Percentiles rank a stretch among this genome's conserved stretches.
Evolutionary conservation across 495 filamentous ascomycete genomes (phyloP).

Genomic region (Penicillium lagena): DNA sequence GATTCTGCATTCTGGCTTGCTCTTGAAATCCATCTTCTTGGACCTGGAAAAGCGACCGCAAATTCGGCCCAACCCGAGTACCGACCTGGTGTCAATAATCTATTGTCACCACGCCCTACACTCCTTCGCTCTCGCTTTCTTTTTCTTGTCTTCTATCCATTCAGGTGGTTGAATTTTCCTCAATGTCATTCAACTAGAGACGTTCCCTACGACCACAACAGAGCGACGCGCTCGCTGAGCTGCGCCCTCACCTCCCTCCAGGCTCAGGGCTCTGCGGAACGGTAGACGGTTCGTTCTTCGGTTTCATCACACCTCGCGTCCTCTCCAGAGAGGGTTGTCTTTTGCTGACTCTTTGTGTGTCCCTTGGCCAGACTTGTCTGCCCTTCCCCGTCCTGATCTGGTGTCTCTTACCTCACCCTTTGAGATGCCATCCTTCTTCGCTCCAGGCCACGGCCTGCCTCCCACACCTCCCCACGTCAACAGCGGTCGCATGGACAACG

Average conservation of each 20-base stretch:
- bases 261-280: constrained; percentile 38
- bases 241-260: constrained; percentile 30
- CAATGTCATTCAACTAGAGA: constrained; percentile 43
- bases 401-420: constrained; percentile 13
- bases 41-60: too few relatives aligned
- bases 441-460: constrained; percentile 38
- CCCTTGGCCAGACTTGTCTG: not conserved
- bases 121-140: constrained; percentile 18
- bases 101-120: constrained; percentile 3
- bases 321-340: not conserved
- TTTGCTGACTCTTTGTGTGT: constrained; percentile 6
- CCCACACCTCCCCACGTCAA: constrained; percentile 41
- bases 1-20: too few relatives aligned
- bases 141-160: constrained; percentile 12
- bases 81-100: too few relatives aligned
- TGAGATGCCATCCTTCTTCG: constrained; percentile 42
- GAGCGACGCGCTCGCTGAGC: constrained; percentile 41
- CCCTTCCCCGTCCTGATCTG: constrained; percentile 32
- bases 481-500: constrained; percentile 35
- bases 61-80: too few relatives aligned
- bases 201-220: constrained; percentile 20
- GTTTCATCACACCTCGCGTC: constrained; percentile 6
- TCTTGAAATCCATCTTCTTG: too few relatives aligned
- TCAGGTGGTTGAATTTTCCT: constrained; percentile 22
- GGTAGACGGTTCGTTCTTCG: constrained; percentile 41